phyloP scores from a whole-genome alignment of 805 yeast genomes.

The Saturnispora sanitii region DNA sequence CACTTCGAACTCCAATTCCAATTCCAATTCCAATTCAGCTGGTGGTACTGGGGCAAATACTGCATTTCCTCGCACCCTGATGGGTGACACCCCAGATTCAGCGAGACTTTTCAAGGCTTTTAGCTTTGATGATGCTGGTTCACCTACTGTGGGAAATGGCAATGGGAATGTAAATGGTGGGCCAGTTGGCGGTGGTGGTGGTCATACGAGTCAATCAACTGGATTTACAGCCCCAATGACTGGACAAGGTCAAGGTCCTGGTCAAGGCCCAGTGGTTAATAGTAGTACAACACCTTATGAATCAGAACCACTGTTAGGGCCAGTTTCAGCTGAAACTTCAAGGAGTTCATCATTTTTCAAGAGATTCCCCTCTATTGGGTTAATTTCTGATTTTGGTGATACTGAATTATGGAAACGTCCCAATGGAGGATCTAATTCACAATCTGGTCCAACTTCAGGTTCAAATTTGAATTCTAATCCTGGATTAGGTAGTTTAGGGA shows the following conservation, averaged over 20 bases:
- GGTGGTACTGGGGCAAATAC: not conserved
- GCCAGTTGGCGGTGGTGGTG: constrained; percentile 18
- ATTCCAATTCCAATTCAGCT: too few relatives aligned
- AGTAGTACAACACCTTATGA: too few relatives aligned
- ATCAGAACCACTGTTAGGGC: constrained; percentile 10
- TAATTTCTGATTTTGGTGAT: constrained; percentile 19
- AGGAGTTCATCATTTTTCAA: constrained; percentile 24
- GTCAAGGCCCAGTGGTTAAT: too few relatives aligned
- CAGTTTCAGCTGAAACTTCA: constrained; percentile 14
- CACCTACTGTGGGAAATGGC: not conserved
- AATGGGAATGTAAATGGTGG: not conserved
- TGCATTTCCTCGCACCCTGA: not conserved
- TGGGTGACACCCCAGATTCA: not conserved
- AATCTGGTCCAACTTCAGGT: too few relatives aligned
- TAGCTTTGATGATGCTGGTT: not conserved
- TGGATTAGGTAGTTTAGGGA: too few relatives aligned
- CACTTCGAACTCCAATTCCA: too few relatives aligned
- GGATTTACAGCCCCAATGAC: constrained; percentile 23
- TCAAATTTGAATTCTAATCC: too few relatives aligned
- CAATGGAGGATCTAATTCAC: not conserved
- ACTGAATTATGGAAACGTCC: constrained; percentile 9
- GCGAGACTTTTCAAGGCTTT: constrained; percentile 5
- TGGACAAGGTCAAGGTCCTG: too few relatives aligned
- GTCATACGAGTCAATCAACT: constrained; percentile 42
- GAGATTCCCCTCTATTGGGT: constrained; percentile 25